Evolutionary conservation across 169 alveolate species (phyloP), one percentile per base, ranked within the genome.

Genomic region (Plasmodium knowlesi): DNA sequence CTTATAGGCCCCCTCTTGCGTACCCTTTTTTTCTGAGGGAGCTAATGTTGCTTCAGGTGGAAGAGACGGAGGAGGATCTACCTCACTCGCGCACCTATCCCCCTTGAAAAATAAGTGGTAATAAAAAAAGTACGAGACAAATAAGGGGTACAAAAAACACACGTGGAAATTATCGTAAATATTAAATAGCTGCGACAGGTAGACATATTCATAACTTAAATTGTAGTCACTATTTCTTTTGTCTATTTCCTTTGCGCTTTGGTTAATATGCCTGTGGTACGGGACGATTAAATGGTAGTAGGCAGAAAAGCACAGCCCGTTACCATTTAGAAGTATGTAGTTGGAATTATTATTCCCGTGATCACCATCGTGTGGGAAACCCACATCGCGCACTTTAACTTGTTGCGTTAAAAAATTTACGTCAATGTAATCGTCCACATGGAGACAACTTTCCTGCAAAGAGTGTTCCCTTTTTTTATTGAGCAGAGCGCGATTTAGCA

Each of bases 371-470:
- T 73, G 9, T 37, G 12, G 10, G 57, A 12, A 39, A 39, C 76
- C 39, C 39, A 74, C 76, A 54, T 91, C 95, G 10, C 16, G 3
- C 50, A 91, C 67, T 72, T 82, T 91, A 5, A 91, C 84, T 91
- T 91, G 86, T 91, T 91, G 95, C 22, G 95, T 91, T 91, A 91
- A 91, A 57, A 91, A 91, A 43, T 91, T 91, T 22, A 91, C 84
- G 25, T 39, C 73, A 19, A 91, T n/a, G 84, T 43, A 91, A 91
- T 91, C 88, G 74, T 91, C 78, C 34, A 91, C 74, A 50, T 91
- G 53, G 25, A 91, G 46, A 91, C 81, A 91, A 53, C 74, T 43
- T 37, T 70, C 83, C 25, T 80, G 70, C 50, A 39, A 70, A 32
- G 46, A 41, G 28, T 91, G 0, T 50, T 91, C 81, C 37, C 74